A percentile compares a stretch with the other conserved stretches of the same genome.
phyloP scores from a whole-genome alignment of 164 flowering plant genomes.

The Vitis labrusca region DNA sequence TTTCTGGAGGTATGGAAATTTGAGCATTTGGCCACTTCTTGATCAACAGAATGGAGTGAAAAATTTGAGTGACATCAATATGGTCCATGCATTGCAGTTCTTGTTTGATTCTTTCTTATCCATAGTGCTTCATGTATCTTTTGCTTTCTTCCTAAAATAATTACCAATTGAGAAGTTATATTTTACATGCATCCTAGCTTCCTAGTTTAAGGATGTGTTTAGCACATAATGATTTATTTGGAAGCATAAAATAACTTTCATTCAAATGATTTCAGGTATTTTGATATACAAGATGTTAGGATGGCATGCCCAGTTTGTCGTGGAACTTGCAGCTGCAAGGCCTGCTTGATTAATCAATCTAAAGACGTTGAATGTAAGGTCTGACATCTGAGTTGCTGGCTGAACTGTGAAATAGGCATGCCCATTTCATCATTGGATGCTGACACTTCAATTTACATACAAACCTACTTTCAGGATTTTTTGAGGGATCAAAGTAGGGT shows the following conservation, averaged over 20 bases:
- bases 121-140: no score
- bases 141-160: no score
- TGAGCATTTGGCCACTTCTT: no score
- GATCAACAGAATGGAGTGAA: no score
- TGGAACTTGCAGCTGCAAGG: constrained; percentile 63
- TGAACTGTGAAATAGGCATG: constrained; percentile 2
- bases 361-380: constrained; percentile 56
- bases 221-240: no score
- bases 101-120: no score
- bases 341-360: constrained; percentile 40
- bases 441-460: constrained; percentile 5
- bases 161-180: no score
- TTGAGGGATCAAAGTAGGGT: constrained; percentile 28
- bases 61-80: no score
- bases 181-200: no score
- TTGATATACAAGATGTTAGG: constrained; percentile 46
- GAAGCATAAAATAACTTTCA: not conserved
- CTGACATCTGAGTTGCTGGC: constrained; percentile 19
- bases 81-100: no score
- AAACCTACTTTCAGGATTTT: constrained; percentile 43
- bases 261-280: constrained; percentile 37
- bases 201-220: no score
- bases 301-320: constrained; percentile 73
- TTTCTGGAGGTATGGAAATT: no score
- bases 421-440: constrained; percentile 2